phyloP scores from a whole-genome alignment of 306 rosid genomes.

The Styphnolobium japonicum region DNA sequence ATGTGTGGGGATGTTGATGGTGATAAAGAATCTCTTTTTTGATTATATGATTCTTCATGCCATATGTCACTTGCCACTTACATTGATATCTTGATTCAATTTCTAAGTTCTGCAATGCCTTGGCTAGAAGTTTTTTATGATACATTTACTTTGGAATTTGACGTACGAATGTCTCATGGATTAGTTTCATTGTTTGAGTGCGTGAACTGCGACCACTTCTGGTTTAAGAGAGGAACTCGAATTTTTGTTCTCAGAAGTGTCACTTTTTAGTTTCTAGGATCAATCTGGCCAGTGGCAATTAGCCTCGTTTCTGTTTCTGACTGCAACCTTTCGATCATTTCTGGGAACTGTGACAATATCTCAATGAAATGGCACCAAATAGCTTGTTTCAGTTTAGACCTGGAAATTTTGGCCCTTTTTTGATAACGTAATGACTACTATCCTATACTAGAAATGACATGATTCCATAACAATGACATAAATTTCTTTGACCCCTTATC shows the following conservation, averaged over 20 bases:
- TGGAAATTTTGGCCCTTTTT: not conserved
- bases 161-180: not conserved
- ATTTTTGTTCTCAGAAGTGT: not conserved
- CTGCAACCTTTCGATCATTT: not conserved
- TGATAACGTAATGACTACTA: not conserved
- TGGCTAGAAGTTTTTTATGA: not conserved
- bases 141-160: conserved; percentile 2
- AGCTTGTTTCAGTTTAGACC: conserved; percentile 11
- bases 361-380: not conserved
- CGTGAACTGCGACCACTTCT: not conserved
- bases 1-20: not conserved
- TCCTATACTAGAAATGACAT: not conserved
- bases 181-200: not conserved
- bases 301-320: not conserved
- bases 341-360: not conserved
- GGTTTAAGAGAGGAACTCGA: not conserved
- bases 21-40: not conserved
- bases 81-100: not conserved
- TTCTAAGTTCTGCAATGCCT: conserved; percentile 6
- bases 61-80: not conserved
- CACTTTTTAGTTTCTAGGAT: not conserved
- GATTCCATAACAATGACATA: not conserved
- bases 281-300: not conserved
- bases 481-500: not conserved
- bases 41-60: not conserved